These are phyloP conservation scores for Pelargonium australe DNA, from an alignment of 441 rosid species.

Conservation along the genomic window DNA sequence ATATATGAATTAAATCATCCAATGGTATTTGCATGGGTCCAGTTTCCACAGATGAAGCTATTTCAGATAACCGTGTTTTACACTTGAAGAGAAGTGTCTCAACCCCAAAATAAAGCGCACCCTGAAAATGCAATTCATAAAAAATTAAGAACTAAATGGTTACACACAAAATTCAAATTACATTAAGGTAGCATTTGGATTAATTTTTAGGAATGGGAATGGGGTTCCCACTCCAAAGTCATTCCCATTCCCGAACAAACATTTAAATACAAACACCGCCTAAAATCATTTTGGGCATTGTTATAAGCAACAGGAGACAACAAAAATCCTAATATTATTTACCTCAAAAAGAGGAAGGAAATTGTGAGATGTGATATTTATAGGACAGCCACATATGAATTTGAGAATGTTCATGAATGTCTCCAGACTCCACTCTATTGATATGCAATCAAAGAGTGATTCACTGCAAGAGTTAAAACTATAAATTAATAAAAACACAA, in stretches of 20 bases:
- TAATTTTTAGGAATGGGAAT: too few relatives aligned
- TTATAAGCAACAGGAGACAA: neutral
- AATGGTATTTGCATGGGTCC: constrained; percentile 28
- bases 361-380: constrained; percentile 40
- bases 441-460: constrained; percentile 39
- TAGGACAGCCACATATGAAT: constrained; percentile 40
- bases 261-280: too few relatives aligned
- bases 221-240: too few relatives aligned
- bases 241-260: too few relatives aligned
- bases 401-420: constrained; percentile 43
- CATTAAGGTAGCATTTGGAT: too few relatives aligned
- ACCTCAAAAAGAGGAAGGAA: constrained; percentile 65
- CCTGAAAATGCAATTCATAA: constrained; percentile 28
- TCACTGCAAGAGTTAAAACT: constrained; percentile 41
- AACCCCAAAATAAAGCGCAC: constrained; percentile 74
- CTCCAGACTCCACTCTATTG: constrained; percentile 52
- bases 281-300: neutral
- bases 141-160: too few relatives aligned
- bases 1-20: constrained; percentile 58
- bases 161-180: too few relatives aligned
- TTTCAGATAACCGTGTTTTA: constrained; percentile 47
- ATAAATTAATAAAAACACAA: neutral
- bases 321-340: constrained; percentile 6
- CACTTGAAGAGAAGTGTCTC: constrained; percentile 52
- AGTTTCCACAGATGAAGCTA: constrained; percentile 29